A percentile compares a stretch with the other conserved stretches of the same genome.
phyloP scores from a whole-genome alignment of 371 early-diverging fungal genomes.

The Synchytrium microbalum region DNA sequence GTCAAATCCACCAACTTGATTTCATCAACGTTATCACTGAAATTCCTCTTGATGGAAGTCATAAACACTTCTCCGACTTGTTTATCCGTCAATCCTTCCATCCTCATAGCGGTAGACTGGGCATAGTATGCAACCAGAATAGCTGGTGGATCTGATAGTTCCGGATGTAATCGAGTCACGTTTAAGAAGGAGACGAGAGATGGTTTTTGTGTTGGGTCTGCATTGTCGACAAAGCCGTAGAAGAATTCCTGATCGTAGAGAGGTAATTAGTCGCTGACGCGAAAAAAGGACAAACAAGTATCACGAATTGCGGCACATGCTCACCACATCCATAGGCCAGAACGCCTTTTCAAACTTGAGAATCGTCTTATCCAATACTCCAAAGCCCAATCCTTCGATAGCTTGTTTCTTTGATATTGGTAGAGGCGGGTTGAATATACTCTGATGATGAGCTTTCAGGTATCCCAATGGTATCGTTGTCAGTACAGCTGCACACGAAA shows the following conservation, averaged over 20 bases:
- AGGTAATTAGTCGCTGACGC: no score
- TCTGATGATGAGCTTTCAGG: slow-evolving; percentile 9
- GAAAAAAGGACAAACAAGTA: no score
- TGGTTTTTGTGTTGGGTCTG: no score
- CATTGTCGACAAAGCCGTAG: no score
- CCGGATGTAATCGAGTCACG: no score
- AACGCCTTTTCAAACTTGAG: slow-evolving; percentile 16
- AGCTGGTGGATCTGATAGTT: no score
- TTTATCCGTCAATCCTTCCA: no score
- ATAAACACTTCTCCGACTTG: no score
- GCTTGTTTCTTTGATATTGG: slow-evolving; percentile 8
- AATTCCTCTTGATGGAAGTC: no score
- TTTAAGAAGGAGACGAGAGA: no score
- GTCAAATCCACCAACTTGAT: no score
- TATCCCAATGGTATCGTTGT: slow-evolving; percentile 18
- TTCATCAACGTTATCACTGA: no score
- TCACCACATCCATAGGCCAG: slow-evolving; percentile 15
- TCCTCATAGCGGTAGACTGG: not conserved
- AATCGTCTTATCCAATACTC: slow-evolving; percentile 19
- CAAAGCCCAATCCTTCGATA: slow-evolving; percentile 12
- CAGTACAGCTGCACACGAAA: slow-evolving; percentile 9
- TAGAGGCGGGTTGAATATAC: slow-evolving; percentile 13
- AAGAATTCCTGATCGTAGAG: slow-evolving; percentile 6
- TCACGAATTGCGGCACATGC: slow-evolving; percentile 19
- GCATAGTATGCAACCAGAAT: not conserved